These are phyloP conservation scores for Ophiostoma sp. DNA, from an alignment of 2,329 filamentous ascomycete species.

Conservation along the genomic window DNA sequence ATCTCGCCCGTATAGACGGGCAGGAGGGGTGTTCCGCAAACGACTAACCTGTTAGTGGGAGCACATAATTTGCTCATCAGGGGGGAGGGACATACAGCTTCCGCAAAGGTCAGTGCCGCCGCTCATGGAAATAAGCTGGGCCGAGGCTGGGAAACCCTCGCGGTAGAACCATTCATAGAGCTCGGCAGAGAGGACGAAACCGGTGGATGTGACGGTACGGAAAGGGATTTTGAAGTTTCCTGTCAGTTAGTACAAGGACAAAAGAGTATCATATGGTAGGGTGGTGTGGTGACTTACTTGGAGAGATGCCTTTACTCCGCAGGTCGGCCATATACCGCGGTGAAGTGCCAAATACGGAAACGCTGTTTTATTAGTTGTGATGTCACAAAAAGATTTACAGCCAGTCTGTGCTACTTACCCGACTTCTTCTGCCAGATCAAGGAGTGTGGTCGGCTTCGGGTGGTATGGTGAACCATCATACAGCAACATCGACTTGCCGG, in stretches of 20 bases:
- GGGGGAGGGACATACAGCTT: constrained; percentile 39
- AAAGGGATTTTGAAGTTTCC: constrained; percentile 3
- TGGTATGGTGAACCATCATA: constrained; percentile 31
- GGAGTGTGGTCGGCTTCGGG: constrained; percentile 20
- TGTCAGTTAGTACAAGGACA: not conserved
- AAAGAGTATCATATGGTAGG: not conserved
- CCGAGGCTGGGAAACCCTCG: constrained; percentile 38
- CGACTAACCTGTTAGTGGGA: not conserved
- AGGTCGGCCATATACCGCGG: constrained; percentile 7
- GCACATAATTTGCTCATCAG: no score
- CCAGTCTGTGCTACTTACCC: constrained; percentile 7
- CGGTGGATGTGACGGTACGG: constrained; percentile 46
- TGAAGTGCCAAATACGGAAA: constrained; percentile 2
- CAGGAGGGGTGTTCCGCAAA: constrained; percentile 22
- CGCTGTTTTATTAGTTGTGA: not conserved
- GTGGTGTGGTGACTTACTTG: not conserved
- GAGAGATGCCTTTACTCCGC: not conserved
- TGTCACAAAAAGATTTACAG: not conserved
- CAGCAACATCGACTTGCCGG: constrained; percentile 26
- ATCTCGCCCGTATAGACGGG: constrained; percentile 46
- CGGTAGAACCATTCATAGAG: constrained; percentile 49
- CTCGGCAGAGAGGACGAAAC: constrained; percentile 44
- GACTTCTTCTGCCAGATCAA: constrained; percentile 26
- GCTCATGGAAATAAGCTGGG: constrained; percentile 45
- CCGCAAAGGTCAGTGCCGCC: constrained; percentile 51